Base-by-base conservation (phyloP, 2,329 filamentous ascomycete genomes). In the Cladorrhinum sp. region DNA sequence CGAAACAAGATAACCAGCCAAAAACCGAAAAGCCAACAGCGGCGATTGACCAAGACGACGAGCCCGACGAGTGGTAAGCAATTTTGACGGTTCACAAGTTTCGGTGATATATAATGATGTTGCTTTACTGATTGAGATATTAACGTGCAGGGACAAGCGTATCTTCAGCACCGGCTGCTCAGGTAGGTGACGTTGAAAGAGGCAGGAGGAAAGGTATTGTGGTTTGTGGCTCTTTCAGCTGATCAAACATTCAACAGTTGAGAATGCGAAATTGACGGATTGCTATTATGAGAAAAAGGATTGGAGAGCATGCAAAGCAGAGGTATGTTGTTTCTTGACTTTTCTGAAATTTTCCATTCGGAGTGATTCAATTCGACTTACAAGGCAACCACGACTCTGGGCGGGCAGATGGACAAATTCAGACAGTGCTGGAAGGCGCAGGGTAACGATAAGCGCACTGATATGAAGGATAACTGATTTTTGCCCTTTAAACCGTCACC, bases 251-350 rank as follows among this genome's bases (percentile, higher is more conserved):
- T 45, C 41, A 3, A 55, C 66, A 97, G 93, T 85, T 22, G 93
- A 98, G 72, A 96, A 98, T 71, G 79, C 84, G 57, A 93, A 87
- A 71, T 84, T 99, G 87, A 97, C 92, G 36, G 91, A 98, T 74
- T 99, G 95, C 76, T 96, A 96, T 75, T 96, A 86, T 72, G 92
- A 93, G 58, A 96, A 93, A 82, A 96, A 93, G 74, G 95, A 99
- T 73, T 99, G 95, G 93, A 83, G 95, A 68, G 81, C 83, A 60
- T 99, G 95, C 76, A 90, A 90, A 72, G 81, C 86, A 66, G 93
- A 98, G 85, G 93, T 96, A 57, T 61, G 65, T 54, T 8, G 16
- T 12, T 25, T 48, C 20, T n/a, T 38, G 13, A 38, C n/a, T 29
- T 48, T 52, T 49, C 12, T 16, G 24, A 2, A 27, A 41, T 56